These are phyloP conservation scores for Lenzites betulinus DNA, from an alignment of 768 basidiomycete genomes.

Conservation along the genomic window DNA sequence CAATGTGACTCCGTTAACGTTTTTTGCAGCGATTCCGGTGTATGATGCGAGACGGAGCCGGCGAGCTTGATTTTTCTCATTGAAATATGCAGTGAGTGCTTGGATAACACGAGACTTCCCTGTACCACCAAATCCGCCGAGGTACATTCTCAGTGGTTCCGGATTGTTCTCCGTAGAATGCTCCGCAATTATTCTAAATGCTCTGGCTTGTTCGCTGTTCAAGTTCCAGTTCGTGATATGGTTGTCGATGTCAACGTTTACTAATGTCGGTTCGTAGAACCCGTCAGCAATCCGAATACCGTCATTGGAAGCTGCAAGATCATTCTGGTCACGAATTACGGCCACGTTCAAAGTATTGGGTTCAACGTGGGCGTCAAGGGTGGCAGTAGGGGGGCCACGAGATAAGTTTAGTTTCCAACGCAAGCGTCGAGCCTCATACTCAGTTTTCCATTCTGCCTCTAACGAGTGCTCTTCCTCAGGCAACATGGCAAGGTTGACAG, in stretches of 20 bases:
- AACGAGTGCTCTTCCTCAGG: too few species aligned
- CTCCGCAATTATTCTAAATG: conserved; percentile 4
- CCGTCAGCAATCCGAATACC: background rate
- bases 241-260: background rate
- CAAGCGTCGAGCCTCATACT: too few species aligned
- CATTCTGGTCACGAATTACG: too few species aligned
- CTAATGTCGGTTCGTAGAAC: background rate
- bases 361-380: conserved; percentile 26
- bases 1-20: background rate
- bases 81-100: conserved; percentile 13
- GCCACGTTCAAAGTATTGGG: too few species aligned
- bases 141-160: conserved; percentile 1
- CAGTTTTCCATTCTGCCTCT: too few species aligned
- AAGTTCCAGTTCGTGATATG: background rate
- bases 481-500: too few species aligned
- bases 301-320: too few species aligned
- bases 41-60: background rate
- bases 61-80: background rate
- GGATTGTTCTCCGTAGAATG: background rate
- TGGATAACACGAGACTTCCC: conserved; percentile 14
- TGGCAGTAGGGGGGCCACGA: too few species aligned
- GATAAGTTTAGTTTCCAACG: too few species aligned
- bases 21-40: background rate
- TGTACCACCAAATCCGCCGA: background rate
- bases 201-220: conserved; percentile 6